Conservation (phyloP, 257 asterid genomes). For the Scutellaria minor region DNA sequence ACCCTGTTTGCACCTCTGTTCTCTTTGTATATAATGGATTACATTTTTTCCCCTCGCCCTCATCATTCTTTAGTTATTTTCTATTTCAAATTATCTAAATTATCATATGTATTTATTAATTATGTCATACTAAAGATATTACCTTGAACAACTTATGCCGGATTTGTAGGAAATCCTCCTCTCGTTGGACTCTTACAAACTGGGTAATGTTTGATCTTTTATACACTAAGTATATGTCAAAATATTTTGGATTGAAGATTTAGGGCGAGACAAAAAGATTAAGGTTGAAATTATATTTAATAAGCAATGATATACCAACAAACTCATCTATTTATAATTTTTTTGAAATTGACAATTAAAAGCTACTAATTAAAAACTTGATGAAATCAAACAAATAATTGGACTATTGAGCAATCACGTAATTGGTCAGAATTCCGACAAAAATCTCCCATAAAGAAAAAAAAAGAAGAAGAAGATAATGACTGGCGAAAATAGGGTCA, state of each 20-base stretch:
- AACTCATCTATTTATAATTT: background rate
- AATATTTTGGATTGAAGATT: background rate
- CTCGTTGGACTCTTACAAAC: no score
- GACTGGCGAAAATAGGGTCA: conserved; percentile 35
- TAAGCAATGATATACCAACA: background rate
- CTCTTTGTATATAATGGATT: background rate
- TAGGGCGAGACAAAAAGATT: background rate
- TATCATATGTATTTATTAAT: no score
- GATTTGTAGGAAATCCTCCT: no score
- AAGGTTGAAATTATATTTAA: no score
- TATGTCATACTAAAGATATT: no score
- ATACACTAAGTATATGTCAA: no score
- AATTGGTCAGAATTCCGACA: conserved; percentile 30
- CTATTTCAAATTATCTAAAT: background rate
- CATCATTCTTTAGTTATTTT: background rate
- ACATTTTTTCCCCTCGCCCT: background rate
- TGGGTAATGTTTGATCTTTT: no score
- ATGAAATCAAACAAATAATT: conserved; percentile 12
- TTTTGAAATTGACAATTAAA: background rate
- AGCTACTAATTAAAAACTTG: background rate
- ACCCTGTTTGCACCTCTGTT: conserved; percentile 36
- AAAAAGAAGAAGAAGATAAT: conserved; percentile 20
- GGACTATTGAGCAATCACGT: conserved; percentile 12
- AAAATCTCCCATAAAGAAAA: conserved; percentile 26
- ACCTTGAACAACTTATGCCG: no score